Percentiles rank a stretch among this genome's conserved stretches.
These are phyloP conservation scores for Danielozyma ontarioensis DNA, from an alignment of 805 yeast species.

Conservation along the genomic window DNA sequence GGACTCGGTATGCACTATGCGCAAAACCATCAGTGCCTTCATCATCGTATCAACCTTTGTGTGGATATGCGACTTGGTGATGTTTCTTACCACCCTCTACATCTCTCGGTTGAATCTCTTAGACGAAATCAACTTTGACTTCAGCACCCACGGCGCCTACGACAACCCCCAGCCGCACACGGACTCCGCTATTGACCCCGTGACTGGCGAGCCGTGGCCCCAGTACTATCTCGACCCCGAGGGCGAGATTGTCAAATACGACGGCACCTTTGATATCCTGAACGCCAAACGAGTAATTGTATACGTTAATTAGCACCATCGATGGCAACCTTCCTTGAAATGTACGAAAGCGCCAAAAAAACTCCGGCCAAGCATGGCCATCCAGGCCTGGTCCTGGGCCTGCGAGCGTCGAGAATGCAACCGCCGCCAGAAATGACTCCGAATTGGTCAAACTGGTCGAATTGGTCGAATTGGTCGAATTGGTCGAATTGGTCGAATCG, in stretches of 20 bases:
- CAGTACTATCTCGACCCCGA: not conserved
- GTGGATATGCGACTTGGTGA: conserved; percentile 33
- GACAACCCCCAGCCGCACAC: not conserved
- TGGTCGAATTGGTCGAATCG: no score
- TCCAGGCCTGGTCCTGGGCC: no score
- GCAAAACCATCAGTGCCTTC: conserved; percentile 33
- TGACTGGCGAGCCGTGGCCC: not conserved
- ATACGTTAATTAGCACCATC: not conserved
- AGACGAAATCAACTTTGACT: conserved; percentile 29
- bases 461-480: no score
- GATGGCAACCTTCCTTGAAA: no score
- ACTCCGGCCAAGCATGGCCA: no score
- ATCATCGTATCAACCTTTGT: conserved; percentile 32
- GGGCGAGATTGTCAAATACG: conserved; percentile 1
- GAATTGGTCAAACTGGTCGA: no score
- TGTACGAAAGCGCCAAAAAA: no score
- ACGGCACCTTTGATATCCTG: not conserved
- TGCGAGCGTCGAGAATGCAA: no score
- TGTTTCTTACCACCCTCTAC: conserved; percentile 35
- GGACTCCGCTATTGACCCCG: not conserved
- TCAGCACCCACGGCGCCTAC: conserved; percentile 9
- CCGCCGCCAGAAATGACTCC: no score
- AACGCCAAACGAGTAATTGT: not conserved
- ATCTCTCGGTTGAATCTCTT: conserved; percentile 30
- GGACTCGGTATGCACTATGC: conserved; percentile 18